Evolutionary conservation across 805 yeast genomes (phyloP).

Genomic region (Lipomyces lipofer): DNA sequence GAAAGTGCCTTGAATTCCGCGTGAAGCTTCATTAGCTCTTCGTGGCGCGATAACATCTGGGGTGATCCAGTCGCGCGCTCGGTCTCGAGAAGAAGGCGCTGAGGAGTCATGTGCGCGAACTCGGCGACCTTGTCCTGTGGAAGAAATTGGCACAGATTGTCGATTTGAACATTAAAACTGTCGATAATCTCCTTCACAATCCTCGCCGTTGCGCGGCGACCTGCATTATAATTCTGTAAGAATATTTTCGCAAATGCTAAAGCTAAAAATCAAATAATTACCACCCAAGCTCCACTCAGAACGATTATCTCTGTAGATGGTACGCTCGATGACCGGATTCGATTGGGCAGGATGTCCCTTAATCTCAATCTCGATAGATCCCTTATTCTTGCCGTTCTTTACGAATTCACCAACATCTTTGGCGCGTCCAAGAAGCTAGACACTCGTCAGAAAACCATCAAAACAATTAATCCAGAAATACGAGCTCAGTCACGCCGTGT

Average conservation of each 20-base stretch:
- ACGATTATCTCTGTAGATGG: constrained; percentile 39
- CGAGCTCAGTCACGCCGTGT: background rate
- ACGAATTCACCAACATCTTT: constrained; percentile 65
- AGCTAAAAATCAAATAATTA: constrained; percentile 7
- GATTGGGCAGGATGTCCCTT: constrained; percentile 42
- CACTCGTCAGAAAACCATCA: too few species aligned
- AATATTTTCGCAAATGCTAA: too few species aligned
- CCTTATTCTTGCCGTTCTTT: constrained; percentile 58
- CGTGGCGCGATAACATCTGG: constrained; percentile 57
- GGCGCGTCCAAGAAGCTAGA: constrained; percentile 62
- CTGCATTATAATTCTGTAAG: constrained; percentile 7
- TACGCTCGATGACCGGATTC: constrained; percentile 41
- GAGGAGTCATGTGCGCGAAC: constrained; percentile 80
- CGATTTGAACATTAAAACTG: constrained; percentile 73
- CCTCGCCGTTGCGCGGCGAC: constrained; percentile 34
- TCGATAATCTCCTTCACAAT: constrained; percentile 49
- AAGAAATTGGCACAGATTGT: constrained; percentile 87
- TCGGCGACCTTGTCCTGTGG: constrained; percentile 96
- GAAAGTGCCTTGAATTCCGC: constrained; percentile 38
- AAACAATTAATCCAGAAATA: constrained; percentile 21
- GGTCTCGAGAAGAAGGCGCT: constrained; percentile 70
- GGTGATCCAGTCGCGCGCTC: constrained; percentile 75
- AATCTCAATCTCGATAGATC: constrained; percentile 53
- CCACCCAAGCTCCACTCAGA: constrained; percentile 36
- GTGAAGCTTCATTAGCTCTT: constrained; percentile 56